phyloP scores from a whole-genome alignment of 2,329 filamentous ascomycete genomes.

The Lecanoromycetidae sp. region DNA sequence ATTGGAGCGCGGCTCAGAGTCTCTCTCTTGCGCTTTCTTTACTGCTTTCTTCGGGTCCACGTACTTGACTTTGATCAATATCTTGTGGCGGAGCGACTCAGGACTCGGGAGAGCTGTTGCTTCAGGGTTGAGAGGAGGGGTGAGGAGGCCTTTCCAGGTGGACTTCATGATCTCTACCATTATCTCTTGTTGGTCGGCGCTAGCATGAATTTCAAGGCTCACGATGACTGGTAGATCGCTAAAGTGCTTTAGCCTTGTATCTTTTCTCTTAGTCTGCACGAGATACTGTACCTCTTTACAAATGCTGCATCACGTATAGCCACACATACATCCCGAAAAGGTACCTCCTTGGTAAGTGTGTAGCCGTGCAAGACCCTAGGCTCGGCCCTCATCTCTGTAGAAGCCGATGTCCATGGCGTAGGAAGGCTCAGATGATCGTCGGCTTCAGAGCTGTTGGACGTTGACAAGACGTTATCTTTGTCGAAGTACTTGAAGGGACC shows the following conservation, averaged over 20 bases:
- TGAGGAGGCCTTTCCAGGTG: constrained; percentile 64
- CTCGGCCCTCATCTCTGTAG: constrained; percentile 39
- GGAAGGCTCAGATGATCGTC: constrained; percentile 17
- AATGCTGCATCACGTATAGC: constrained; percentile 73
- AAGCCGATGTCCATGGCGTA: constrained; percentile 17
- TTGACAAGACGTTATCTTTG: neutral
- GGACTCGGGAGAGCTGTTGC: constrained; percentile 50
- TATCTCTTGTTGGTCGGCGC: constrained; percentile 67
- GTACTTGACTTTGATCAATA: constrained; percentile 70
- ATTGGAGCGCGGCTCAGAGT: constrained; percentile 5
- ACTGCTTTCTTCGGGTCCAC: constrained; percentile 34
- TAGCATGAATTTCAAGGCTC: constrained; percentile 82
- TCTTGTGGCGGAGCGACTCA: constrained; percentile 62
- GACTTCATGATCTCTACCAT: constrained; percentile 94
- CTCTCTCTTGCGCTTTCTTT: constrained; percentile 14
- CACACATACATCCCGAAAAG: constrained; percentile 75
- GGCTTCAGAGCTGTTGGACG: constrained; percentile 20
- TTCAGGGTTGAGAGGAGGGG: constrained; percentile 39
- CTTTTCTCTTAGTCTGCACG: neutral
- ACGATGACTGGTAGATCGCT: constrained; percentile 72
- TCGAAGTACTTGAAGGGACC: constrained; percentile 4
- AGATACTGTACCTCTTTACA: constrained; percentile 35
- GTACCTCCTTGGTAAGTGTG: constrained; percentile 73
- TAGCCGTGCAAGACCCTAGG: constrained; percentile 78
- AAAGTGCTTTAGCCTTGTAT: constrained; percentile 3